phyloP scores from a whole-genome alignment of 2,329 filamentous ascomycete species.

The Xylariomycetidae sp. region DNA sequence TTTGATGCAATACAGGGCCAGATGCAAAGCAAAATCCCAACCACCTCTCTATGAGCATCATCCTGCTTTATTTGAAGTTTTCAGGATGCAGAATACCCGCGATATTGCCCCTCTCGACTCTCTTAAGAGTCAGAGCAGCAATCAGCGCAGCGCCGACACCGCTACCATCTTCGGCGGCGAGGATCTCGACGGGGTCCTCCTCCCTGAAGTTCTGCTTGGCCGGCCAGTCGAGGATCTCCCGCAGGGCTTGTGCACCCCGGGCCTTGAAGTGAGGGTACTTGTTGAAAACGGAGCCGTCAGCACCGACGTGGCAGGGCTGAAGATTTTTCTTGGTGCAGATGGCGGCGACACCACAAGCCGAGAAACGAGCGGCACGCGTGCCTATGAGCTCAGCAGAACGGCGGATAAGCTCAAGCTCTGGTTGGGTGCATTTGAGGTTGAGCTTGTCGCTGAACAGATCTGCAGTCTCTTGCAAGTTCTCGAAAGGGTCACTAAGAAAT shows the following conservation, averaged over 20 bases:
- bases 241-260: slow-evolving; percentile 80
- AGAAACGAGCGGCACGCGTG: slow-evolving; percentile 87
- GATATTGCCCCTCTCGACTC: slow-evolving; percentile 58
- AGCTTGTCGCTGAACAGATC: slow-evolving; percentile 79
- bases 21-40: too few relatives aligned
- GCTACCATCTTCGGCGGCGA: slow-evolving; percentile 90
- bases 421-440: slow-evolving; percentile 61
- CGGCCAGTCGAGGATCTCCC: slow-evolving; percentile 94
- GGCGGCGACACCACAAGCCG: slow-evolving; percentile 89
- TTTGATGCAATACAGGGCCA: too few relatives aligned
- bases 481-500: slow-evolving; percentile 71
- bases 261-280: slow-evolving; percentile 99
- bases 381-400: slow-evolving; percentile 91
- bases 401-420: slow-evolving; percentile 85
- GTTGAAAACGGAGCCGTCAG: slow-evolving; percentile 97
- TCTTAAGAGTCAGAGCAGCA: slow-evolving; percentile 66
- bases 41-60: too few relatives aligned
- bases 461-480: slow-evolving; percentile 86
- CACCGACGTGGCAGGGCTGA: slow-evolving; percentile 84
- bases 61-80: slow-evolving; percentile 45
- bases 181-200: slow-evolving; percentile 81
- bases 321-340: slow-evolving; percentile 97
- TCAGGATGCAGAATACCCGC: slow-evolving; percentile 62
- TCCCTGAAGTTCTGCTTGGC: slow-evolving; percentile 63
- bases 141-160: slow-evolving; percentile 97